phyloP scores from a whole-genome alignment of 495 filamentous ascomycete genomes.

The Penicillium herquei region DNA sequence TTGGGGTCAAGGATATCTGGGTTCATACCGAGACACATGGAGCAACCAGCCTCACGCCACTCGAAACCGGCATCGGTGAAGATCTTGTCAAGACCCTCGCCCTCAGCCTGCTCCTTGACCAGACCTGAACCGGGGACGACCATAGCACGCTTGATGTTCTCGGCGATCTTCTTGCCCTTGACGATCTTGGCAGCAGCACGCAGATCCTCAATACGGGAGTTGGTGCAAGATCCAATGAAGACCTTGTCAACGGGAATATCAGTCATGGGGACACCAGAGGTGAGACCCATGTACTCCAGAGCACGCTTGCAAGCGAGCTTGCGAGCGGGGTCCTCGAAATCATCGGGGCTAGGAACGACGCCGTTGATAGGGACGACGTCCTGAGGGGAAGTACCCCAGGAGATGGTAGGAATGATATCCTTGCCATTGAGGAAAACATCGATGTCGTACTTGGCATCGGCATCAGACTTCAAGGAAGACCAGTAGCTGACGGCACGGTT shows the following conservation, averaged over 20 bases:
- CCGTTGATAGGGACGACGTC: slow-evolving; percentile 93
- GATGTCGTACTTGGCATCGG: slow-evolving; percentile 79
- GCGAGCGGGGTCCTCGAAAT: slow-evolving; percentile 74
- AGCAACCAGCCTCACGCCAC: slow-evolving; percentile 97
- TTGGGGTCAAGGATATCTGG: slow-evolving; percentile 93
- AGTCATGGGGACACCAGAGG: slow-evolving; percentile 81
- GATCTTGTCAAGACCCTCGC: slow-evolving; percentile 88
- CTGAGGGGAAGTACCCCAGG: slow-evolving; percentile 96
- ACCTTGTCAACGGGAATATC: slow-evolving; percentile 91
- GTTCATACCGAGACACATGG: slow-evolving; percentile 99
- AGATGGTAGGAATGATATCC: slow-evolving; percentile 90
- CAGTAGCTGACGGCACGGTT: slow-evolving; percentile 86
- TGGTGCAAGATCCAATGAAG: slow-evolving; percentile 98
- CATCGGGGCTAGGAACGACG: slow-evolving; percentile 82
- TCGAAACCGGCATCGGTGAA: slow-evolving; percentile 93
- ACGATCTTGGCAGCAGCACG: slow-evolving; percentile 83
- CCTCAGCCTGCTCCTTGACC: slow-evolving; percentile 89
- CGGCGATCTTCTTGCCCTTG: slow-evolving; percentile 78
- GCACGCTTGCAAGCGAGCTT: slow-evolving; percentile 75
- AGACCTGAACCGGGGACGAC: slow-evolving; percentile 94
- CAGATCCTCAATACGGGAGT: slow-evolving; percentile 94
- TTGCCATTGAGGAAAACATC: slow-evolving; percentile 86
- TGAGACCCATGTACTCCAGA: slow-evolving; percentile 95
- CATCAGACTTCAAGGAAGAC: slow-evolving; percentile 80
- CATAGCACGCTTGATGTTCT: slow-evolving; percentile 90